phyloP scores from a whole-genome alignment of 2,329 filamentous ascomycete genomes.

The Colletotrichum tabaci region DNA sequence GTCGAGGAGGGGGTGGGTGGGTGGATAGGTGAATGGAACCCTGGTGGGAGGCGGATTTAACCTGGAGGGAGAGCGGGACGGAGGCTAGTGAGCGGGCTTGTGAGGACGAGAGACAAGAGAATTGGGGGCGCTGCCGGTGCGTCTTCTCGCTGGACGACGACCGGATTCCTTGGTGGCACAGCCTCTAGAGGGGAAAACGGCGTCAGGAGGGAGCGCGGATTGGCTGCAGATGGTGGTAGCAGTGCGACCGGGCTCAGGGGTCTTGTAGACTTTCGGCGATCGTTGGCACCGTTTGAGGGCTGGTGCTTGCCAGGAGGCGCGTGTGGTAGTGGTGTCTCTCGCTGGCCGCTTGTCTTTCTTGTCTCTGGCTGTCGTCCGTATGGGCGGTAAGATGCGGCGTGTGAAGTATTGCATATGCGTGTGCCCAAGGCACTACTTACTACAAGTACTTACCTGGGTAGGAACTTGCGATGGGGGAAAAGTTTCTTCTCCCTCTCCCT shows the following conservation, averaged over 20 bases:
- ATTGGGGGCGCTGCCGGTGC: conserved; percentile 35
- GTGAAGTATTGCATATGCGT: not conserved
- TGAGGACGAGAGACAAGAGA: conserved; percentile 37
- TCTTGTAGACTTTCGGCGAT: conserved; percentile 42
- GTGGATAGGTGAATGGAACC: conserved; percentile 17
- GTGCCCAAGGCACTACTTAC: not conserved
- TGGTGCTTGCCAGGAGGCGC: conserved; percentile 37
- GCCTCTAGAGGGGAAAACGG: conserved; percentile 36
- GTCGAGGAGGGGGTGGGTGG: not conserved
- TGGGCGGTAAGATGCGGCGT: not conserved
- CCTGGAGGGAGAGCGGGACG: conserved; percentile 27
- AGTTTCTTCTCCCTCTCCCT: not conserved
- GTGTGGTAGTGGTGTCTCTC: conserved; percentile 10
- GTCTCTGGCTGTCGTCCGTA: conserved; percentile 7
- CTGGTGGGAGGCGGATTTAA: conserved; percentile 27
- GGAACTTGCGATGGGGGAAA: not conserved
- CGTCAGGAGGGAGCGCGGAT: conserved; percentile 37
- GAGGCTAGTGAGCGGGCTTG: conserved; percentile 23
- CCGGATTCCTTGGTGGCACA: conserved; percentile 39
- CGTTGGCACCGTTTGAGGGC: conserved; percentile 40
- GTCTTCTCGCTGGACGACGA: conserved; percentile 28
- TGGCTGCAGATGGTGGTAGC: conserved; percentile 26
- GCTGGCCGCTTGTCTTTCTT: conserved; percentile 2
- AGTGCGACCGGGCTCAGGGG: conserved; percentile 40
- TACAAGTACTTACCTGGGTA: not conserved